Base-by-base conservation (phyloP, 129 eudicot genomes). In the Rutidosis leptorrhynchoides region DNA sequence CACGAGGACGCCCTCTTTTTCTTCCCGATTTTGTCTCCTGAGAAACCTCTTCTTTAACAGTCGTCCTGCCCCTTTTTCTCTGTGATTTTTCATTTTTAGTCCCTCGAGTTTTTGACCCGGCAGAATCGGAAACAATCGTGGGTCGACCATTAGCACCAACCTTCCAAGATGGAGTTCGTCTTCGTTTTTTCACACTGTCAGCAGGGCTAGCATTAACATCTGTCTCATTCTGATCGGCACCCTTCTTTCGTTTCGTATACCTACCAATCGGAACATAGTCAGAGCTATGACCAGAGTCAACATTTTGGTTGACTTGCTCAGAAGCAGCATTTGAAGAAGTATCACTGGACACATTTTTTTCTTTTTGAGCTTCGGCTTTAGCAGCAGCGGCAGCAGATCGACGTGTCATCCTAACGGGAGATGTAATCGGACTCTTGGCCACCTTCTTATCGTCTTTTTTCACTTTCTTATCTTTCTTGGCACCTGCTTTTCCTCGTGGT, bases 101-200 rank as follows among this genome's bases (percentile, higher is more conserved):
- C 55, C 77, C 83, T 57, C 61, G 66, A 40, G 67, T 48, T 61
- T 81, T 79, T 45, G 68, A 67, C 10, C 77, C 81, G 54, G 42
- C 77, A 5, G 77, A 72, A 68, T 81, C 84, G 74, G 64, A 78
- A 33, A 85, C 68, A 71, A 71, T 81, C 58, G 83, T 79, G 57
- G 86, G 81, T 27, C 82, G 82, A 69, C 87, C 93, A 54, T 81
- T 82, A 14, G 82, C 80, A 57, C 89, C 96, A 20, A 85, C 45
- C 60, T 68, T 83, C 93, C 89, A 83, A 27, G 87, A 85, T 53
- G 89, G 89, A 52, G 83, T 83, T 27, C 89, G 92, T 79, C 87
- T 83, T 73, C 93, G 80, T 73, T 89, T 85, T 75, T 83, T 83
- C 7, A 81, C 96, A 68, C 89, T 75, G 74, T 83, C 93, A 64